phyloP scores from a whole-genome alignment of 352 stramenopile genomes.

The Globisporangium orthogonon region DNA sequence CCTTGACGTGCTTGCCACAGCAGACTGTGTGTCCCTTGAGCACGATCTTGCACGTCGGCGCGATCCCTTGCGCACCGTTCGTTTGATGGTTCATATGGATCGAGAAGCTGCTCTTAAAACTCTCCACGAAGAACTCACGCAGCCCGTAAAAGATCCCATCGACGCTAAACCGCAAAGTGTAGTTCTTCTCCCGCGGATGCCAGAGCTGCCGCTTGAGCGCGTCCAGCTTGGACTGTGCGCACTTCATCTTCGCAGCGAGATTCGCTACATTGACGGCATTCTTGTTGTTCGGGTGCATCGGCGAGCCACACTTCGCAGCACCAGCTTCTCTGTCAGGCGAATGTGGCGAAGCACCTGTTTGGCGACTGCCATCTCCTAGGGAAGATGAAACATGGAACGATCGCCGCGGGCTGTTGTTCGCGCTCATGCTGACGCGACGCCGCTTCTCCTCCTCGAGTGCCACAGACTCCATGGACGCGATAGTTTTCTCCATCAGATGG shows the following conservation, averaged over 20 bases:
- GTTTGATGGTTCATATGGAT: slow-evolving; percentile 65
- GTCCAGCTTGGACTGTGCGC: slow-evolving; percentile 66
- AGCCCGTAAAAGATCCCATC: slow-evolving; percentile 77
- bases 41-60: slow-evolving; percentile 50
- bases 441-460: slow-evolving; percentile 40
- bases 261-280: slow-evolving; percentile 48
- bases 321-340: slow-evolving; percentile 1
- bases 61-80: slow-evolving; percentile 59
- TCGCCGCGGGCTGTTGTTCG: slow-evolving; percentile 16
- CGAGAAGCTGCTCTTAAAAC: slow-evolving; percentile 47
- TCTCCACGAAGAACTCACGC: slow-evolving; percentile 64
- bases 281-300: slow-evolving; percentile 7
- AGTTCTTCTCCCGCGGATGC: slow-evolving; percentile 66
- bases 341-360: not conserved
- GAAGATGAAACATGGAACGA: slow-evolving; percentile 12
- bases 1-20: slow-evolving; percentile 69
- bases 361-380: not conserved
- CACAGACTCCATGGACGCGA: slow-evolving; percentile 57
- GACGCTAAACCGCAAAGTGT: slow-evolving; percentile 71
- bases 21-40: slow-evolving; percentile 62
- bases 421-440: slow-evolving; percentile 27
- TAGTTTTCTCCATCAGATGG: slow-evolving; percentile 58
- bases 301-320: not conserved
- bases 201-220: slow-evolving; percentile 58
- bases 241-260: slow-evolving; percentile 44